phyloP scores from a whole-genome alignment of 2,329 filamentous ascomycete species.

The Neocucurbitaria cava region DNA sequence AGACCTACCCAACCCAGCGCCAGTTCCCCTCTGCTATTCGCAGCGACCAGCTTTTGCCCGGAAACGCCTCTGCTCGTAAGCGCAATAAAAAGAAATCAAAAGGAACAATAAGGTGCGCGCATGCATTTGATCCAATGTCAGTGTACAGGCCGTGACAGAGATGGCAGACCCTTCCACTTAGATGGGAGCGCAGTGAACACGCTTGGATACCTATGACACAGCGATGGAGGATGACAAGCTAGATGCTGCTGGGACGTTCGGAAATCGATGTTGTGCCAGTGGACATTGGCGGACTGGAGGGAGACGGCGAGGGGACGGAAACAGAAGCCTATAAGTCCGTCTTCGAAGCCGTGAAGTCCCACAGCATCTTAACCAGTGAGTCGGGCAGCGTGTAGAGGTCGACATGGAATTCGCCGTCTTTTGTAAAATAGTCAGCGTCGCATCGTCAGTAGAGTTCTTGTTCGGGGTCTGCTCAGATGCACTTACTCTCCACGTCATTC shows the following conservation, averaged over 20 bases:
- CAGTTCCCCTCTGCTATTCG: constrained; percentile 5
- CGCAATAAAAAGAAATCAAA: background rate
- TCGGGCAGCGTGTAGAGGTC: constrained; percentile 98
- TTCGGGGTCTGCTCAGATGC: too few relatives aligned
- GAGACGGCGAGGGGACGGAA: background rate
- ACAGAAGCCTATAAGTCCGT: constrained; percentile 36
- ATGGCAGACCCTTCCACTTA: background rate
- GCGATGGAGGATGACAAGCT: background rate
- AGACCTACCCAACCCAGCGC: constrained; percentile 7
- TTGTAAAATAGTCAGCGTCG: constrained; percentile 47
- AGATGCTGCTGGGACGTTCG: background rate
- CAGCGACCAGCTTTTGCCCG: constrained; percentile 10
- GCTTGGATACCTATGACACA: background rate
- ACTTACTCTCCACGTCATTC: constrained; percentile 93
- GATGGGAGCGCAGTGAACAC: background rate
- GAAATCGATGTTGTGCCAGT: background rate
- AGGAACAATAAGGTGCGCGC: background rate
- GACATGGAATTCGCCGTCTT: constrained; percentile 97
- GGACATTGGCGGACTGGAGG: background rate
- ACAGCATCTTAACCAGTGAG: constrained; percentile 86
- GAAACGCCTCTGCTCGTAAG: constrained; percentile 12
- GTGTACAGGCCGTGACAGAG: background rate
- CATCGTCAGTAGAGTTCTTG: too few relatives aligned
- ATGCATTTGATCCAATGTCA: background rate
- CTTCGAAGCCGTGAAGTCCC: constrained; percentile 73